phyloP scores from a whole-genome alignment of 768 basidiomycete genomes.

The Pulveroboletus sp. region DNA sequence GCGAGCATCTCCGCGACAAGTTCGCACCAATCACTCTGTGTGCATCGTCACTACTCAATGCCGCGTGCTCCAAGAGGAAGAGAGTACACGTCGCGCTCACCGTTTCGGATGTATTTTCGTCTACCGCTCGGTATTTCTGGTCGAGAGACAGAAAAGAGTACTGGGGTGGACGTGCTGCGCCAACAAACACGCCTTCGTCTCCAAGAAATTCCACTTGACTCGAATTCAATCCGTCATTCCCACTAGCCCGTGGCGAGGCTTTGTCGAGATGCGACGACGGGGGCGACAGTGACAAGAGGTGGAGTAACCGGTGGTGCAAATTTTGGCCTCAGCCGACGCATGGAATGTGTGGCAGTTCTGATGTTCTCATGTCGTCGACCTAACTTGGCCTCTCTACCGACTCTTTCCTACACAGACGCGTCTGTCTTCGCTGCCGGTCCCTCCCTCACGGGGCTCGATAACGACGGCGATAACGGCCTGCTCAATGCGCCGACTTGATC shows the following conservation, averaged over 20 bases:
- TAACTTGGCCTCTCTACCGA: no score
- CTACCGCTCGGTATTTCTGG: background rate
- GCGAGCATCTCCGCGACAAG: conserved; percentile 18
- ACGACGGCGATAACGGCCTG: background rate
- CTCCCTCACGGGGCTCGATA: background rate
- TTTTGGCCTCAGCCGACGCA: no score
- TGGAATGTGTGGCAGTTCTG: no score
- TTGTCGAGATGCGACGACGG: conserved; percentile 7
- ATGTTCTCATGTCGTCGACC: no score
- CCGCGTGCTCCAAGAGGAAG: background rate
- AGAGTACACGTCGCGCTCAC: conserved; percentile 2
- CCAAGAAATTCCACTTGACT: background rate
- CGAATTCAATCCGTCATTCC: conserved; percentile 6
- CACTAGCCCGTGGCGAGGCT: conserved; percentile 1
- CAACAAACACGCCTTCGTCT: background rate
- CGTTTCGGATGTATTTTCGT: conserved; percentile 2
- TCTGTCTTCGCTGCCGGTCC: background rate
- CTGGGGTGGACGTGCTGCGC: background rate
- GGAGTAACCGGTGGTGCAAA: background rate
- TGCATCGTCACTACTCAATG: background rate
- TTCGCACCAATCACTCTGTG: background rate
- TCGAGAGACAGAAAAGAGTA: background rate
- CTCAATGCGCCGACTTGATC: background rate
- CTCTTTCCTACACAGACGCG: no score
- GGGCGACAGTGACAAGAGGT: conserved; percentile 8